phyloP scores from a whole-genome alignment of 2,329 filamentous ascomycete genomes.

The Colletotrichum truncatum region DNA sequence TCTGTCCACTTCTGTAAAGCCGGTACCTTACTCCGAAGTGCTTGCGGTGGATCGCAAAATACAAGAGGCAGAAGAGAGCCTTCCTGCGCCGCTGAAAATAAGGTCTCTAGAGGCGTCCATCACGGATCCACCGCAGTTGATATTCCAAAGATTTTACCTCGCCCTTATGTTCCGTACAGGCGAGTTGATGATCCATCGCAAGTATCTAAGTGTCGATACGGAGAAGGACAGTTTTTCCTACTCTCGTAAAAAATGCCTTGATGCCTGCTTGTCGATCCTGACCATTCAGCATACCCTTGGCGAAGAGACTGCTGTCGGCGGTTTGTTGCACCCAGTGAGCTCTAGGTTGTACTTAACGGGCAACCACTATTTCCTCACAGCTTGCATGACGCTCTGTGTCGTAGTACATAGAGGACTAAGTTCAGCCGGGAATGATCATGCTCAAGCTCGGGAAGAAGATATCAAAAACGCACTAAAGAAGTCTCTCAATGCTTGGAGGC shows the following conservation, averaged over 20 bases:
- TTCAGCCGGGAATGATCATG: background rate
- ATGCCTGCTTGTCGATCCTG: conserved; percentile 35
- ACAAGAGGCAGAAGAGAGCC: conserved; percentile 32
- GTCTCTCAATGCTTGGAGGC: background rate
- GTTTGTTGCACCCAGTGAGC: conserved; percentile 31
- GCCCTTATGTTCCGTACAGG: conserved; percentile 39
- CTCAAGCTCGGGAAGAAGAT: background rate
- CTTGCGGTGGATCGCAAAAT: conserved; percentile 36
- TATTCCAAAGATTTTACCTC: conserved; percentile 38
- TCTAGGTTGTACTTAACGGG: conserved; percentile 34
- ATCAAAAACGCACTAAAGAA: background rate
- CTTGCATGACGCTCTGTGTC: conserved; percentile 34
- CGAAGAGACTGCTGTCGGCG: conserved; percentile 33
- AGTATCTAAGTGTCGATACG: conserved; percentile 34
- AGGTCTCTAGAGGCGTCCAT: conserved; percentile 30
- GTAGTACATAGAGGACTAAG: background rate
- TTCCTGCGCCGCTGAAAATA: conserved; percentile 36
- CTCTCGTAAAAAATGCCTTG: conserved; percentile 35
- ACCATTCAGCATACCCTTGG: conserved; percentile 36
- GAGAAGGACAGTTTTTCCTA: conserved; percentile 34
- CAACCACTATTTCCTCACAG: conserved; percentile 35
- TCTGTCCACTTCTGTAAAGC: conserved; percentile 30
- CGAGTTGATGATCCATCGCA: conserved; percentile 41
- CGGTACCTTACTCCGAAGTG: conserved; percentile 30
- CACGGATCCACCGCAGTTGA: conserved; percentile 34